Evolutionary conservation across 1,284 basidiomycete genomes (phyloP), one percentile per base, ranked within the genome.

Genomic region (Kalmanozyma brasiliensis): DNA sequence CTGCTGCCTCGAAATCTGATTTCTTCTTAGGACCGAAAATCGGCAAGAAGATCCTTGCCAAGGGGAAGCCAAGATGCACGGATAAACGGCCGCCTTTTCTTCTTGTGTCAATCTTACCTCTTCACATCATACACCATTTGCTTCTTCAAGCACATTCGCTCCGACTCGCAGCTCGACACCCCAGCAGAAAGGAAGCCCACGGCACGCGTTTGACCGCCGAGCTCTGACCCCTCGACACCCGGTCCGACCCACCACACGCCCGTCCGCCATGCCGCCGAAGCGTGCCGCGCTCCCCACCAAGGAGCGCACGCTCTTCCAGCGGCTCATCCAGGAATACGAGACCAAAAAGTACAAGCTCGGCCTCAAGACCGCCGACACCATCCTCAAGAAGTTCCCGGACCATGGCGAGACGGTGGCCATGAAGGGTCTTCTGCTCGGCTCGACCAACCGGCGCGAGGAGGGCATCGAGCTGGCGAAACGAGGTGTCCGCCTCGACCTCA

Each of bases 341-440:
- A 87, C 89, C 22, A 89, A 91, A 79, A 90, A 93, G 82, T 89
- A 94, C 83, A 91, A 93, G 79, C 92, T 92, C 77, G 94, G 90
- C 34, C 86, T 93, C 76, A 97, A 97, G 84, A 89, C 91, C 9
- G 93, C 93, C 1, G 94, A 98, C 83, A 87, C 89, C 76, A 94
- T 98, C 80, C 88, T 99, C 82, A 95, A 93, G 85, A 96, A 95
- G 85, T 89, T 89, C 77, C 94, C 96, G 0, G 90, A 96, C 52
- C 94, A 98, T 87, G 96, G 94, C 75, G 80, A 82, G 61, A 81
- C 80, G 34, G 66, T 82, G 20, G 49, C 74, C 22, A 76, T 82
- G 73, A 82, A 82, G 52, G 80, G 79, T 35, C 66, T 82, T 10
- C 53, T 80, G 9, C 63, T 81, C 51, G 75, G 68, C 46, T 72